These are phyloP conservation scores for Colletotrichum chrysophilum DNA, from an alignment of 2,329 filamentous ascomycete species.

Conservation along the genomic window DNA sequence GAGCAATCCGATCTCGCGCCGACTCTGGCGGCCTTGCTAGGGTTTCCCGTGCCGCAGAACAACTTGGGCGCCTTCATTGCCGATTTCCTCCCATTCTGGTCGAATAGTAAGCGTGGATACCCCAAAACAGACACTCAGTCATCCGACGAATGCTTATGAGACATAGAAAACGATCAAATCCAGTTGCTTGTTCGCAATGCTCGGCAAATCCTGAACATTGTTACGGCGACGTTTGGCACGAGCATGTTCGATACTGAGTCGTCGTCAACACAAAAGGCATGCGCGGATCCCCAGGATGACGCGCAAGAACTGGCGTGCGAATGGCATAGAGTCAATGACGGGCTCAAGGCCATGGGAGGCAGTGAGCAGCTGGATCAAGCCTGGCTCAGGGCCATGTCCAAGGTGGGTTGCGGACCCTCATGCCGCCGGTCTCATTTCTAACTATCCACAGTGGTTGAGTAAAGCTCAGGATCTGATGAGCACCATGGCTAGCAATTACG, in stretches of 20 bases:
- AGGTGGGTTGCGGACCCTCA: slow-evolving; percentile 33
- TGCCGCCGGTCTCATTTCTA: neutral
- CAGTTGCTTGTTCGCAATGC: slow-evolving; percentile 80
- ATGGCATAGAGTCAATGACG: slow-evolving; percentile 57
- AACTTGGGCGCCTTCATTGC: slow-evolving; percentile 87
- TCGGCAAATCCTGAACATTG: slow-evolving; percentile 77
- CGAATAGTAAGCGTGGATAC: slow-evolving; percentile 52
- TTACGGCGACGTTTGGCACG: slow-evolving; percentile 72
- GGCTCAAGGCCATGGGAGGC: slow-evolving; percentile 15
- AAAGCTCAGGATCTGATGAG: slow-evolving; percentile 82
- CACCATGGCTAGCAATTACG: slow-evolving; percentile 90
- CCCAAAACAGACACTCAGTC: neutral
- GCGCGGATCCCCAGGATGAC: slow-evolving; percentile 43
- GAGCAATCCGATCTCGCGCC: slow-evolving; percentile 95
- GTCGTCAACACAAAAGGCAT: slow-evolving; percentile 25
- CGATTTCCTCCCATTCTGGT: slow-evolving; percentile 81
- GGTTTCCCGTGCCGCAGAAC: slow-evolving; percentile 87
- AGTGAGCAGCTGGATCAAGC: slow-evolving; percentile 34
- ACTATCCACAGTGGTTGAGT: slow-evolving; percentile 62
- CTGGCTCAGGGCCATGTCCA: slow-evolving; percentile 49
- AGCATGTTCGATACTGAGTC: slow-evolving; percentile 44
- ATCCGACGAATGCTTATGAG: slow-evolving; percentile 19
- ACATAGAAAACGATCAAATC: slow-evolving; percentile 56
- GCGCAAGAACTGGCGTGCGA: slow-evolving; percentile 70
- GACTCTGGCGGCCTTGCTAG: slow-evolving; percentile 84